These are phyloP conservation scores for Asterochloris erici DNA, from an alignment of 139 green algal species.

Conservation along the genomic window DNA sequence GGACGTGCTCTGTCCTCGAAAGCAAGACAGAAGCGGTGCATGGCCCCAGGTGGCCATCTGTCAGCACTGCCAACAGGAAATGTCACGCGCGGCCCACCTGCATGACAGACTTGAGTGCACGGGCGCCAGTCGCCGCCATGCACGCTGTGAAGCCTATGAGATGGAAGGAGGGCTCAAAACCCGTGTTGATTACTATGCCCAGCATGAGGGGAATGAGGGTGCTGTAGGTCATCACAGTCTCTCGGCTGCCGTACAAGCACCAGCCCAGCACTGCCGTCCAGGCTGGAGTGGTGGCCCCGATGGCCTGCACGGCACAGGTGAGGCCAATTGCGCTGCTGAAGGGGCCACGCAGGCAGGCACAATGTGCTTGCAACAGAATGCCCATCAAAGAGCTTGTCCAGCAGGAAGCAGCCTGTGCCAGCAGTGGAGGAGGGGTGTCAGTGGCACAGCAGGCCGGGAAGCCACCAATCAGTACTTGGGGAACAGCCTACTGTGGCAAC, in stretches of 20 bases:
- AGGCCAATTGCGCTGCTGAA: not conserved
- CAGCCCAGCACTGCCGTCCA: slow-evolving; percentile 87
- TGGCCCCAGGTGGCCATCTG: not conserved
- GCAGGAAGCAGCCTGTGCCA: too few species aligned
- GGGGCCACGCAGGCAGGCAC: too few species aligned
- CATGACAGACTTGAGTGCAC: slow-evolving; percentile 78
- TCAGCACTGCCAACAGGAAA: not conserved
- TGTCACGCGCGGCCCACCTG: slow-evolving; percentile 45
- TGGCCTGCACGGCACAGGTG: slow-evolving; percentile 57
- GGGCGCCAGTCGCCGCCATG: slow-evolving; percentile 64
- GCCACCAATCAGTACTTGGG: too few species aligned
- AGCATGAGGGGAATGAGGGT: slow-evolving; percentile 78
- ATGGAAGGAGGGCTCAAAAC: slow-evolving; percentile 85
- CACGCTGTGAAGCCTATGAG: slow-evolving; percentile 79
- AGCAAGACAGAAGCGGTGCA: not conserved
- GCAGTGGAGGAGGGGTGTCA: too few species aligned
- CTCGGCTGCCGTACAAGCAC: slow-evolving; percentile 49
- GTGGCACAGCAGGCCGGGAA: too few species aligned
- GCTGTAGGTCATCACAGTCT: slow-evolving; percentile 71
- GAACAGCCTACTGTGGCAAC: too few species aligned
- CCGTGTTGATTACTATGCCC: slow-evolving; percentile 83
- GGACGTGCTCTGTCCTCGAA: not conserved
- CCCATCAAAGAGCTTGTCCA: too few species aligned
- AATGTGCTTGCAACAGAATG: too few species aligned
- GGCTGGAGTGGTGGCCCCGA: slow-evolving; percentile 92